Base-by-base conservation (phyloP, 352 stramenopile genomes). In the Pythium scleroteichum region DNA sequence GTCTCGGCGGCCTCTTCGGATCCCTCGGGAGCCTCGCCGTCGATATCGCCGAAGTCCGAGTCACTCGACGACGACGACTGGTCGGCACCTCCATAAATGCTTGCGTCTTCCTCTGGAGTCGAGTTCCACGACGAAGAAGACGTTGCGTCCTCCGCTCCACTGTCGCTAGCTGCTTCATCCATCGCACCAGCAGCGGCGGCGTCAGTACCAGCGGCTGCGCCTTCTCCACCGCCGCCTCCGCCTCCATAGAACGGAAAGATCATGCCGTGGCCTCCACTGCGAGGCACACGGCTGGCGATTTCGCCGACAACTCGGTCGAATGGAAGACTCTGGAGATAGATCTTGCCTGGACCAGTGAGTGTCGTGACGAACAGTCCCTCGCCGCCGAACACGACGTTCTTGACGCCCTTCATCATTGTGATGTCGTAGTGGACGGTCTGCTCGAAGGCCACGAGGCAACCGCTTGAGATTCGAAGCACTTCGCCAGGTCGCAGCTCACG, bases 301-400 rank as follows among this genome's bases (percentile, higher is more conserved):
- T 97, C 91, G 39, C 82, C 84, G 56, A 98, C 92, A 64, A 98
- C 94, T 19, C 92, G 84, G 53, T 98, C 86, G 22, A 96, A 95
- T 20, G 92, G 92, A 35, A 97, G 69, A 60, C 92, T 95, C 62
- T 98, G 93, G 16, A 98, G 71, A 66, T 92, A 98, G 16, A 98
- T 87, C 16, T 78, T 88, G 22, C 92, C 92, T 3, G 92, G 92
- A 14, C 92, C 93, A 40, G 82, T 98, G 16, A 98, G 78, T 20
- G 90, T 97, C 33, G 95, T 98, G 33, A 98, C 79, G 60, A 98
- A 98, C 14, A 98, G 62, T 14, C 92, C 95, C 69, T 98, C 91
- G 1, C 92, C 93, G n/a, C 92, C 89, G 77, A 98, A 98, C 32
- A 98, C 66, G 17, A 96, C 85, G 76, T 98, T 98, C 69, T 97